phyloP scores from a whole-genome alignment of 495 filamentous ascomycete genomes.

The Aspergillus homomorphus region DNA sequence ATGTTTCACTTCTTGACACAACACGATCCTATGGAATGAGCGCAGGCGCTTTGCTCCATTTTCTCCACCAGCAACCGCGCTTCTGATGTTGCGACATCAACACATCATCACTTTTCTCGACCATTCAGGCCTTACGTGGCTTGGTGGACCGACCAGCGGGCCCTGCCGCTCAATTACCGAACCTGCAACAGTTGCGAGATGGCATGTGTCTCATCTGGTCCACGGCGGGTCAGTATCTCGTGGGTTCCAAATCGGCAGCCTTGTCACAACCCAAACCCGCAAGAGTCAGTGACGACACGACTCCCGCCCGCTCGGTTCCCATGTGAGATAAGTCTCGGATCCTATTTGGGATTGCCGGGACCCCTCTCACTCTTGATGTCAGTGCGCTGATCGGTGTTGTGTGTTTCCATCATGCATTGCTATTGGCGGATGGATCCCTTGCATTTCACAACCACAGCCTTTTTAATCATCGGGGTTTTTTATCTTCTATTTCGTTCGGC shows the following conservation, averaged over 20 bases:
- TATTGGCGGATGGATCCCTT: slow-evolving; percentile 6
- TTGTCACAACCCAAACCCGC: slow-evolving; percentile 17
- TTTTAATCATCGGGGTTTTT: slow-evolving; percentile 13
- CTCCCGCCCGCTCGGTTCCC: slow-evolving; percentile 14
- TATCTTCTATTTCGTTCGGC: slow-evolving; percentile 14
- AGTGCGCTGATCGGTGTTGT: slow-evolving; percentile 13
- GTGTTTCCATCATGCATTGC: neutral
- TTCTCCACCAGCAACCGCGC: slow-evolving; percentile 13
- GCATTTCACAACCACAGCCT: slow-evolving; percentile 13
- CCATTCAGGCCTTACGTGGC: slow-evolving; percentile 13
- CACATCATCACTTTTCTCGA: slow-evolving; percentile 4
- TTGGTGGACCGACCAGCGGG: slow-evolving; percentile 10
- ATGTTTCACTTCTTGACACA: slow-evolving; percentile 4
- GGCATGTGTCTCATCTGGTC: neutral
- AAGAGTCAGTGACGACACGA: slow-evolving; percentile 18
- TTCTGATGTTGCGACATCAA: slow-evolving; percentile 17
- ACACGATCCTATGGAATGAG: slow-evolving; percentile 11
- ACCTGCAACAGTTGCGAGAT: neutral
- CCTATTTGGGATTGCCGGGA: slow-evolving; percentile 8
- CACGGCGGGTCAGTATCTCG: neutral
- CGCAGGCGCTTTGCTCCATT: slow-evolving; percentile 24
- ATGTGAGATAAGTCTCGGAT: slow-evolving; percentile 12
- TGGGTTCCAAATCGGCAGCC: neutral
- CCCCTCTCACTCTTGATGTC: slow-evolving; percentile 10
- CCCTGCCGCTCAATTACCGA: slow-evolving; percentile 1